Evolutionary conservation across 2,329 filamentous ascomycete genomes (phyloP).

Genomic region (Colletotrichum salicis): DNA sequence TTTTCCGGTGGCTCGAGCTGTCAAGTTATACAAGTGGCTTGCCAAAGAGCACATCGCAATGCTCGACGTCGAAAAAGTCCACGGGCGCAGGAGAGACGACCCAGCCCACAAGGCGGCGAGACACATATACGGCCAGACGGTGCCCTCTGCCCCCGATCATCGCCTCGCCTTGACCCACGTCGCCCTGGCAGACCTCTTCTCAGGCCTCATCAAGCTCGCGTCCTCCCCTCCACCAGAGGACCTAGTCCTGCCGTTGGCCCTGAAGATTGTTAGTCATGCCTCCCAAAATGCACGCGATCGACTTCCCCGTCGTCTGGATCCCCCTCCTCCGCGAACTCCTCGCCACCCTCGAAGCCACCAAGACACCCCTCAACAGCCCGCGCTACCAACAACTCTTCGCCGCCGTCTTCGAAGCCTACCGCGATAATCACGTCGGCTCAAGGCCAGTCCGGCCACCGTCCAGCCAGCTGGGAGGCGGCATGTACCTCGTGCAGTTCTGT

Average conservation of each 20-base stretch:
- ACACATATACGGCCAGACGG: neutral
- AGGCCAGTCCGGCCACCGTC: slow-evolving; percentile 24
- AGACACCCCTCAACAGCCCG: slow-evolving; percentile 25
- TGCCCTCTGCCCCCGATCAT: neutral
- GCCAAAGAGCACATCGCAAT: neutral
- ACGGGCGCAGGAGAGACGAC: slow-evolving; percentile 1
- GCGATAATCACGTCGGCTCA: slow-evolving; percentile 38
- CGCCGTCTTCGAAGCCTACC: slow-evolving; percentile 37
- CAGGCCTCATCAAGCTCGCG: slow-evolving; percentile 5
- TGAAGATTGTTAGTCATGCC: slow-evolving; percentile 37
- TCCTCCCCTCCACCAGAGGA: slow-evolving; percentile 34
- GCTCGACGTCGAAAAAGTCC: slow-evolving; percentile 6
- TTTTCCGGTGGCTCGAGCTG: neutral
- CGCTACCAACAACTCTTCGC: slow-evolving; percentile 41
- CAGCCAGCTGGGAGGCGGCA: neutral
- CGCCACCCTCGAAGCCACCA: slow-evolving; percentile 18
- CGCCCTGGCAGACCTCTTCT: slow-evolving; percentile 7
- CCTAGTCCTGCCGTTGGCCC: slow-evolving; percentile 36
- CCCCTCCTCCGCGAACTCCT: slow-evolving; percentile 42
- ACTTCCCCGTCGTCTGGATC: slow-evolving; percentile 43
- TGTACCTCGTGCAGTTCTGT: slow-evolving; percentile 34
- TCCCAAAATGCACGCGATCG: slow-evolving; percentile 25
- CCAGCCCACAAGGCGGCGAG: neutral
- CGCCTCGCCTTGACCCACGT: neutral
- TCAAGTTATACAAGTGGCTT: slow-evolving; percentile 1